These are phyloP conservation scores for Sugiyamaella castrensis DNA, from an alignment of 1,139 yeast species.

Conservation along the genomic window DNA sequence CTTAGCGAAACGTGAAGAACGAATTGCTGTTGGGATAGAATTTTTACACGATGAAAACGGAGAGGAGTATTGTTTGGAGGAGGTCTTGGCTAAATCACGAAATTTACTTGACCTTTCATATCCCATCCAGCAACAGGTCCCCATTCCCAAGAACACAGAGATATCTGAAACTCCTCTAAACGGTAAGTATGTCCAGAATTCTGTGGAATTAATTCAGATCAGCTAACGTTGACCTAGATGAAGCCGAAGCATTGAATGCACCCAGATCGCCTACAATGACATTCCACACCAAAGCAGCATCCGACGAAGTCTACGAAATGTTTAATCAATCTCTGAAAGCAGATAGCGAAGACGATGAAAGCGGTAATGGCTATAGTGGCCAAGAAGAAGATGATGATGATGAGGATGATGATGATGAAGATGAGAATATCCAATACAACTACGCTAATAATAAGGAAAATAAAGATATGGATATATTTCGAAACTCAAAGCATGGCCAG, in stretches of 20 bases:
- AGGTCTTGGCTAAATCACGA: slow-evolving; percentile 53
- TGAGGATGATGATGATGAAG: slow-evolving; percentile 35
- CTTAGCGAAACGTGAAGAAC: slow-evolving; percentile 53
- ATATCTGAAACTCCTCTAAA: slow-evolving; percentile 27
- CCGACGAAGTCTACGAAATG: slow-evolving; percentile 71
- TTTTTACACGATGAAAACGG: slow-evolving; percentile 47
- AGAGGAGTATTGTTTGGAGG: slow-evolving; percentile 60
- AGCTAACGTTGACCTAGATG: slow-evolving; percentile 19
- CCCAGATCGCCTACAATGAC: slow-evolving; percentile 66
- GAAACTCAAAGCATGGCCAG: no score
- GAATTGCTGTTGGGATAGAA: slow-evolving; percentile 47
- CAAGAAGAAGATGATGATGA: slow-evolving; percentile 25
- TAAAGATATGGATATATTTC: neutral
- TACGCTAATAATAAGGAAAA: slow-evolving; percentile 14
- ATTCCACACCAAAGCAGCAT: slow-evolving; percentile 69
- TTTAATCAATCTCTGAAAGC: slow-evolving; percentile 60
- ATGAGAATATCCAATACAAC: slow-evolving; percentile 20
- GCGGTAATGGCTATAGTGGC: slow-evolving; percentile 16
- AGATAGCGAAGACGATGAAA: slow-evolving; percentile 22
- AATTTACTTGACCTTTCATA: slow-evolving; percentile 28
- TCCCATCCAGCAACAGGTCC: slow-evolving; percentile 16
- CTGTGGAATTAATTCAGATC: neutral
- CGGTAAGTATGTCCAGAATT: slow-evolving; percentile 17
- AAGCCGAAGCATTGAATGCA: slow-evolving; percentile 23
- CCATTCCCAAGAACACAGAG: slow-evolving; percentile 9